Percentiles rank a stretch among this genome's conserved stretches.
These are phyloP conservation scores for Lipomyces japonicus DNA, from an alignment of 805 yeast genomes.

Conservation along the genomic window DNA sequence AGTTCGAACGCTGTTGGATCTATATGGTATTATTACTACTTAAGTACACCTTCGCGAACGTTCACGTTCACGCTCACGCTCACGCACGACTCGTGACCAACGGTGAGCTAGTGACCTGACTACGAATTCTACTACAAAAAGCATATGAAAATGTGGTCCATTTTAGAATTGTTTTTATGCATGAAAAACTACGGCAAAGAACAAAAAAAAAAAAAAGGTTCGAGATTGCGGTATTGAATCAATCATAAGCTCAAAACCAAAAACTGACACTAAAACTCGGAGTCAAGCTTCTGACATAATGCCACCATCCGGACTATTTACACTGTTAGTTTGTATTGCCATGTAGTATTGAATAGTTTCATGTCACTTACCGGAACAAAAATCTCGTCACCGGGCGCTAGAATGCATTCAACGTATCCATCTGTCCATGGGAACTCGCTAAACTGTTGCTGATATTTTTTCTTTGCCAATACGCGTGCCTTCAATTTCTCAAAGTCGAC, in stretches of 20 bases:
- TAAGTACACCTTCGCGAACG: too few relatives aligned
- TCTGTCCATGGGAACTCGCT: slow-evolving; percentile 30
- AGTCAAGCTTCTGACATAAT: slow-evolving; percentile 29
- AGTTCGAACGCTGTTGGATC: too few relatives aligned
- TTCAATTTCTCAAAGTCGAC: slow-evolving; percentile 1
- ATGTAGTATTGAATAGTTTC: not conserved
- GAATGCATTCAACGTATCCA: slow-evolving; percentile 28
- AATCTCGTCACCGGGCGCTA: slow-evolving; percentile 32
- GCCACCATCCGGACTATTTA: slow-evolving; percentile 33
- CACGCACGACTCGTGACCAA: too few relatives aligned
- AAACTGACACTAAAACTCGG: slow-evolving; percentile 31
- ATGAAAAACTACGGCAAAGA: too few relatives aligned
- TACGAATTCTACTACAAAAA: too few relatives aligned
- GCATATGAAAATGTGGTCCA: too few relatives aligned
- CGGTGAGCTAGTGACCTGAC: too few relatives aligned
- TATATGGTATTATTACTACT: too few relatives aligned
- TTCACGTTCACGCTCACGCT: too few relatives aligned
- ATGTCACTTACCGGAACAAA: slow-evolving; percentile 29
- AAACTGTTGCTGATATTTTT: slow-evolving; percentile 26
- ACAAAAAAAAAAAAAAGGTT: too few relatives aligned
- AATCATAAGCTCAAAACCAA: slow-evolving; percentile 33
- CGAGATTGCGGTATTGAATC: too few relatives aligned
- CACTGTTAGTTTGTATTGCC: not conserved
- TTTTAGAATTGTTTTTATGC: too few relatives aligned
- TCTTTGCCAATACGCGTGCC: slow-evolving; percentile 2